phyloP scores from a whole-genome alignment of 2,329 filamentous ascomycete genomes.

The Cladosporium sp. region DNA sequence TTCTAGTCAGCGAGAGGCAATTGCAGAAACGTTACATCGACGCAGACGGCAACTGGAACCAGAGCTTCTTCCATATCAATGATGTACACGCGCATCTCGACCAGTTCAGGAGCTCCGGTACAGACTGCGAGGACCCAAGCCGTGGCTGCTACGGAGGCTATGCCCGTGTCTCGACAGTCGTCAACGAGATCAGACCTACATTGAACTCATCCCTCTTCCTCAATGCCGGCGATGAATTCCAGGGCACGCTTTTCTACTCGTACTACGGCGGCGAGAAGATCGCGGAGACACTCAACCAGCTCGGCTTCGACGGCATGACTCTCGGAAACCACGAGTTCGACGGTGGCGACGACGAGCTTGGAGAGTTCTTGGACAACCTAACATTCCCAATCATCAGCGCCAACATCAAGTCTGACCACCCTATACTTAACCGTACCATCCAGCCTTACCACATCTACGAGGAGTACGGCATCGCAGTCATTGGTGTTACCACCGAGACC shows the following conservation, averaged over 20 bases:
- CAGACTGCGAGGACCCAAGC: slow-evolving; percentile 59
- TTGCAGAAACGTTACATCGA: slow-evolving; percentile 28
- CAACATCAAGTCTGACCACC: slow-evolving; percentile 62
- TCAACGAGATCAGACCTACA: slow-evolving; percentile 57
- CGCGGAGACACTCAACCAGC: slow-evolving; percentile 63
- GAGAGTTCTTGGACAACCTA: slow-evolving; percentile 61
- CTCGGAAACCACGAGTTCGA: slow-evolving; percentile 69
- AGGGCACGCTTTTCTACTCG: slow-evolving; percentile 67
- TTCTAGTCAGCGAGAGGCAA: slow-evolving; percentile 25
- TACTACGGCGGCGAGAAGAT: slow-evolving; percentile 70
- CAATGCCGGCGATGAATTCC: slow-evolving; percentile 69
- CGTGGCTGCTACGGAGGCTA: slow-evolving; percentile 66
- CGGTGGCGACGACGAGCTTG: slow-evolving; percentile 62
- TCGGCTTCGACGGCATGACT: slow-evolving; percentile 68
- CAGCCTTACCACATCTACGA: slow-evolving; percentile 66
- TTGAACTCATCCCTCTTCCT: slow-evolving; percentile 64
- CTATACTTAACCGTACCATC: slow-evolving; percentile 61
- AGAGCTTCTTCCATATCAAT: slow-evolving; percentile 67
- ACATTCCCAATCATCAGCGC: slow-evolving; percentile 65
- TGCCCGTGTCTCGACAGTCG: slow-evolving; percentile 61
- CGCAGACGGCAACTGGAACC: slow-evolving; percentile 28
- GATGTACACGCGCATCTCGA: slow-evolving; percentile 69
- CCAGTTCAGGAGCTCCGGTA: slow-evolving; percentile 61
- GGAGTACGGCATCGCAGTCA: slow-evolving; percentile 61
- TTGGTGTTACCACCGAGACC: slow-evolving; percentile 63